These are phyloP conservation scores for Dipteronia dyeriana DNA, from an alignment of 345 rosid genomes.

Conservation along the genomic window DNA sequence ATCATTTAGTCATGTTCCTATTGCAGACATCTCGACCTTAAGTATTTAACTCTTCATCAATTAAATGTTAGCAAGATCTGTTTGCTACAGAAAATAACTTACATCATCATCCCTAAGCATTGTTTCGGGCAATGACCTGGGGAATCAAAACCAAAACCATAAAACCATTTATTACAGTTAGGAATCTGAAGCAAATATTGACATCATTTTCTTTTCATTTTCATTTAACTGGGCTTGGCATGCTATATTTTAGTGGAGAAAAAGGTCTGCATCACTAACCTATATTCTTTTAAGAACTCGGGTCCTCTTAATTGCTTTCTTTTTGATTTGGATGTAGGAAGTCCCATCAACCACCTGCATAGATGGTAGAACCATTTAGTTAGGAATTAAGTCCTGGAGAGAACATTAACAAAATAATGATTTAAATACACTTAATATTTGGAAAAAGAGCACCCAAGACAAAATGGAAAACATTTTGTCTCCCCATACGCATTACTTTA, in stretches of 20 bases:
- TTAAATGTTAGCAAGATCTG: background rate
- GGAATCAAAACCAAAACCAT: slow-evolving; percentile 16
- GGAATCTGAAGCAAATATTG: background rate
- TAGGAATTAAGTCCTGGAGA: background rate
- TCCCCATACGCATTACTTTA: background rate
- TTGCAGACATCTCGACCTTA: background rate
- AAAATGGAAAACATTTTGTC: background rate
- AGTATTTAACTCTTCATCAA: background rate
- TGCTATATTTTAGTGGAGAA: background rate
- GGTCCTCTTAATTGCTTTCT: slow-evolving; percentile 34
- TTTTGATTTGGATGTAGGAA: slow-evolving; percentile 38
- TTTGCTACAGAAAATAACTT: slow-evolving; percentile 31
- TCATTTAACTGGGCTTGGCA: background rate
- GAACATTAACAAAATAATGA: background rate
- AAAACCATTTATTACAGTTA: slow-evolving; percentile 9
- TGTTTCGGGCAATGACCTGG: slow-evolving; percentile 69
- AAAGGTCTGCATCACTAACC: slow-evolving; percentile 37
- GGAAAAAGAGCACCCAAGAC: background rate
- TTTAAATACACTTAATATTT: background rate
- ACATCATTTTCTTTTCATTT: background rate
- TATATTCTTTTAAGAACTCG: slow-evolving; percentile 36
- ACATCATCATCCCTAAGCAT: slow-evolving; percentile 87
- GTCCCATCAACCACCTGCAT: slow-evolving; percentile 81
- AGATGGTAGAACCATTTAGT: background rate
- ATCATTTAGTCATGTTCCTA: background rate